A percentile compares a stretch with the other conserved stretches of the same genome.
Conservation (phyloP, 2,329 filamentous ascomycete genomes). For the Pseudonectria foliicola region DNA sequence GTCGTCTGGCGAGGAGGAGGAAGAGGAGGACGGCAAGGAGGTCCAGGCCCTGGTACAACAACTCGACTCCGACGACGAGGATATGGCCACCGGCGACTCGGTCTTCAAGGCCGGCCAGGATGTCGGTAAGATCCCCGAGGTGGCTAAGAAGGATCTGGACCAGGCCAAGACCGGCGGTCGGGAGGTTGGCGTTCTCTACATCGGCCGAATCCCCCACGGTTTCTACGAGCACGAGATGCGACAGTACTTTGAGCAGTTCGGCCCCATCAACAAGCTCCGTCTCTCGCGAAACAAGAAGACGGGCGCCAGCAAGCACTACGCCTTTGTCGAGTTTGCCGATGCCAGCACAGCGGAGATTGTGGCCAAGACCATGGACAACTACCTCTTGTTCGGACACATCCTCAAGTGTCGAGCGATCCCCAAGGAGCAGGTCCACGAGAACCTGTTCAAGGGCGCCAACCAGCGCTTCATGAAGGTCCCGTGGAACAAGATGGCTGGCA, state of each 20-base stretch:
- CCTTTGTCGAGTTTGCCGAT: slow-evolving; percentile 85
- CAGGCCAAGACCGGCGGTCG: slow-evolving; percentile 37
- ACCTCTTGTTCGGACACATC: slow-evolving; percentile 90
- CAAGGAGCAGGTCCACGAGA: slow-evolving; percentile 67
- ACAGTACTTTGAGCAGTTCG: slow-evolving; percentile 91
- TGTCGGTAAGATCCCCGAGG: slow-evolving; percentile 43
- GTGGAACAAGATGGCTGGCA: slow-evolving; percentile 77
- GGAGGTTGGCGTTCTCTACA: slow-evolving; percentile 74
- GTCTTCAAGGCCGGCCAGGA: slow-evolving; percentile 42
- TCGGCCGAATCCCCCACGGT: slow-evolving; percentile 83
- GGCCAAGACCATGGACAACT: slow-evolving; percentile 94
- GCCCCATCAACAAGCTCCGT: slow-evolving; percentile 67
- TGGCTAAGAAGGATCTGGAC: slow-evolving; percentile 38
- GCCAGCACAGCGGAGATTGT: slow-evolving; percentile 79
- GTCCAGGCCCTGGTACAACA: slow-evolving; percentile 37
- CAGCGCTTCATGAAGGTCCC: slow-evolving; percentile 83
- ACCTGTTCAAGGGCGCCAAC: slow-evolving; percentile 86
- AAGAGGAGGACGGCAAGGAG: slow-evolving; percentile 35
- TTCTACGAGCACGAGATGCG: slow-evolving; percentile 98
- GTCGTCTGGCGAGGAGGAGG: slow-evolving; percentile 26
- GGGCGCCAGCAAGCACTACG: slow-evolving; percentile 86
- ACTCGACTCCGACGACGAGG: slow-evolving; percentile 39
- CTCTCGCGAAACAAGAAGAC: slow-evolving; percentile 90
- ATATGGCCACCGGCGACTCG: slow-evolving; percentile 27
- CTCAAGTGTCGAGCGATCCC: slow-evolving; percentile 79